phyloP scores from a whole-genome alignment of 129 eudicot genomes.

The Flaveria linearis region DNA sequence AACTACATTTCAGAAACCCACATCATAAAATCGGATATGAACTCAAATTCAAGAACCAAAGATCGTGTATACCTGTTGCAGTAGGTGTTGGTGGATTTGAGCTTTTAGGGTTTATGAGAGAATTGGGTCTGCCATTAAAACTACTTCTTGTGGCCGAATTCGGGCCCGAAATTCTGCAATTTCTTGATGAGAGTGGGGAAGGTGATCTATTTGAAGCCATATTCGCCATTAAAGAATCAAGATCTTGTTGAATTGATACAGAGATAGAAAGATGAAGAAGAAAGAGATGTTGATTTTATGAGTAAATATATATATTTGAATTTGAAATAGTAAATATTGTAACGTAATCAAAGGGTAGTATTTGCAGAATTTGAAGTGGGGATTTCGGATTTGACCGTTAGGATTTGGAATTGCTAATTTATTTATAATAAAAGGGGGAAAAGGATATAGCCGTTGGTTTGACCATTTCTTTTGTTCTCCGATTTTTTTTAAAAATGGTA shows the following conservation, averaged over 20 bases:
- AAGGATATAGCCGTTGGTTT: conserved; percentile 36
- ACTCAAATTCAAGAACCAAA: background rate
- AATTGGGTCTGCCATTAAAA: conserved; percentile 58
- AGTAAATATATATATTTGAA: conserved; percentile 20
- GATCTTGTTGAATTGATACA: background rate
- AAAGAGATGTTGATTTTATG: conserved; percentile 36
- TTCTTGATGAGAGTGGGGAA: conserved; percentile 64
- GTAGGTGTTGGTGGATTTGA: conserved; percentile 54
- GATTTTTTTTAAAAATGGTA: no score
- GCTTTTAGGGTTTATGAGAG: conserved; percentile 39
- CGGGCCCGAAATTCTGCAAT: conserved; percentile 44
- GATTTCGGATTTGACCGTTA: conserved; percentile 30
- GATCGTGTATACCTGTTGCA: conserved; percentile 43
- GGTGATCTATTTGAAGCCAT: conserved; percentile 61
- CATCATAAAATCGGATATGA: background rate
- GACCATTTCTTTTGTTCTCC: conserved; percentile 4
- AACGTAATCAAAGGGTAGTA: conserved; percentile 26
- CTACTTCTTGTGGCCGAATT: conserved; percentile 56
- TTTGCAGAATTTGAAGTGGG: conserved; percentile 26
- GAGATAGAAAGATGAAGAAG: conserved; percentile 13
- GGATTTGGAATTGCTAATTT: conserved; percentile 10
- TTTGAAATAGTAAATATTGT: background rate
- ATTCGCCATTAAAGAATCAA: conserved; percentile 19
- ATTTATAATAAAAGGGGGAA: background rate
- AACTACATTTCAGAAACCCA: conserved; percentile 15